A percentile compares a stretch with the other conserved stretches of the same genome.
phyloP scores from a whole-genome alignment of 495 filamentous ascomycete genomes.

The Penicillium pancosmium region DNA sequence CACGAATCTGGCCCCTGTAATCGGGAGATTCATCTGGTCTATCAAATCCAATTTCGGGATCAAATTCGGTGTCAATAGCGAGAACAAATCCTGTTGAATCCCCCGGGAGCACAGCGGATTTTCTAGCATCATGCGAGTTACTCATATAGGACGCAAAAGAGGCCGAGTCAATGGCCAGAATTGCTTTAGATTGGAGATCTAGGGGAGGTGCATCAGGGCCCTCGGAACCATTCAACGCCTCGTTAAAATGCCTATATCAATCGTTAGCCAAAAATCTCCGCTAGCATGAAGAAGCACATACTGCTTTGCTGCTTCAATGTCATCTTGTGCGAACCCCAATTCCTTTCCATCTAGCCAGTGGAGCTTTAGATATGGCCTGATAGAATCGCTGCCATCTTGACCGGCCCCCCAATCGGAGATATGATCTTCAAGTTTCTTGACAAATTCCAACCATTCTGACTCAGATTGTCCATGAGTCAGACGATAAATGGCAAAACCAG shows the following conservation, averaged over 20 bases:
- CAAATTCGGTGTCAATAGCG: constrained; percentile 29
- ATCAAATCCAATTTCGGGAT: constrained; percentile 13
- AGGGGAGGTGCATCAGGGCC: neutral
- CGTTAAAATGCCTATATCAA: constrained; percentile 22
- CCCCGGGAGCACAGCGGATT: constrained; percentile 12
- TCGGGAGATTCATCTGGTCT: constrained; percentile 26
- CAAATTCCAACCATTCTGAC: constrained; percentile 28
- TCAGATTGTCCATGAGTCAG: constrained; percentile 31
- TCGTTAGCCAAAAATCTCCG: neutral
- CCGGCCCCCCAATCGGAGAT: constrained; percentile 33
- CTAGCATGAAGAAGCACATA: constrained; percentile 10
- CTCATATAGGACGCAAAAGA: constrained; percentile 29
- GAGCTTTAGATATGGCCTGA: constrained; percentile 31
- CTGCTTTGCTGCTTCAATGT: constrained; percentile 34
- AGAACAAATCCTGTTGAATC: constrained; percentile 31
- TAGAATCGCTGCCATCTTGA: constrained; percentile 20
- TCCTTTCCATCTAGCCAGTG: constrained; percentile 39
- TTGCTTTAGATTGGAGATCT: constrained; percentile 10
- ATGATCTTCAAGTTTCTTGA: constrained; percentile 28
- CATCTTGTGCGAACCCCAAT: constrained; percentile 27
- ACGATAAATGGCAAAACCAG: constrained; percentile 37
- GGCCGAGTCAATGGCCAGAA: constrained; percentile 28
- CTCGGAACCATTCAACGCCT: neutral
- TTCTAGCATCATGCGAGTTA: constrained; percentile 17
- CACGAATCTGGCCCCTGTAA: constrained; percentile 33